Conservation (phyloP, 1,284 basidiomycete genomes). For the Anthracocystis walkeri region DNA sequence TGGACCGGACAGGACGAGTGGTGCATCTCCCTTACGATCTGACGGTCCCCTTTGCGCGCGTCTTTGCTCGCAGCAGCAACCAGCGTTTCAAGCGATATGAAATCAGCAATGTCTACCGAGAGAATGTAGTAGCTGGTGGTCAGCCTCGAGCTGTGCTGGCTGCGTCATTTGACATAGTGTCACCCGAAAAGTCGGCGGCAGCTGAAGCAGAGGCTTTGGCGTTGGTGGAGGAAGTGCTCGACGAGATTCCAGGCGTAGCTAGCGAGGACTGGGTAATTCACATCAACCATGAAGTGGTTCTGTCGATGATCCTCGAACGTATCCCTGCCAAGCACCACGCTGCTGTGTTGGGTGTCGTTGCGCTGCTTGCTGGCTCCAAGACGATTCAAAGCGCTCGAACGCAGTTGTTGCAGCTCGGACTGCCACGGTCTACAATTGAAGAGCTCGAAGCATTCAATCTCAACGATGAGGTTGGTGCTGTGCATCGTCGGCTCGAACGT, state of each 20-base stretch:
- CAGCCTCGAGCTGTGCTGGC: constrained; percentile 69
- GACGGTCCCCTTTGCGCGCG: constrained; percentile 83
- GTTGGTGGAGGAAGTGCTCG: constrained; percentile 65
- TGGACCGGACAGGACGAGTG: constrained; percentile 75
- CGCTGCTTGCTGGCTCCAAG: constrained; percentile 43
- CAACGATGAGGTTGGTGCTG: constrained; percentile 55
- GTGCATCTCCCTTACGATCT: constrained; percentile 68
- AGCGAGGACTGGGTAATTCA: constrained; percentile 64
- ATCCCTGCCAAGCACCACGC: constrained; percentile 62
- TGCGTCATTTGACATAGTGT: constrained; percentile 69
- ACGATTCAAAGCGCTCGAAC: constrained; percentile 51
- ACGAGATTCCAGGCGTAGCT: constrained; percentile 63
- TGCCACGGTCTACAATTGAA: constrained; percentile 63
- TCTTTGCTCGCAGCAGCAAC: constrained; percentile 80
- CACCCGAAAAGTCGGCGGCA: constrained; percentile 64
- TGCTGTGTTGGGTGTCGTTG: constrained; percentile 48
- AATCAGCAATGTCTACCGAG: constrained; percentile 72
- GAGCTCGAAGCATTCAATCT: constrained; percentile 64
- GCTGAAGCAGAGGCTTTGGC: constrained; percentile 68
- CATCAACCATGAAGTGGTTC: constrained; percentile 63
- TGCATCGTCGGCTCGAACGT: constrained; percentile 47
- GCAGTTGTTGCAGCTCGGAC: constrained; percentile 55
- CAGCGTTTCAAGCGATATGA: constrained; percentile 90
- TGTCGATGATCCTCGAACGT: constrained; percentile 61
- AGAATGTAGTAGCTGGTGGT: constrained; percentile 68